phyloP scores from a whole-genome alignment of 352 stramenopile species.

The Pythium dissimile region DNA sequence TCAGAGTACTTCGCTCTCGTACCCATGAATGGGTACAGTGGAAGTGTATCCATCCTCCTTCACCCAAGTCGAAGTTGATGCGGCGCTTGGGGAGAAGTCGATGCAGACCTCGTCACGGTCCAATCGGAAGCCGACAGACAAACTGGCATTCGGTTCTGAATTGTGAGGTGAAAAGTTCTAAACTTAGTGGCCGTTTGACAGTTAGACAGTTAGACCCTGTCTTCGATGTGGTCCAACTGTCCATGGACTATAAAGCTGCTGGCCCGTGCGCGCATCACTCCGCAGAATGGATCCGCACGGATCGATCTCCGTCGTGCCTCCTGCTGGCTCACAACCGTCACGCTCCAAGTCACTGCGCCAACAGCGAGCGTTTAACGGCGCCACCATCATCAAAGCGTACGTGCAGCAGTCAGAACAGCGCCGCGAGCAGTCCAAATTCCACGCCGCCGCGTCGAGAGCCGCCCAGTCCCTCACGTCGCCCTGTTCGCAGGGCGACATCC shows the following conservation, averaged over 20 bases:
- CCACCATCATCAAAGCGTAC: slow-evolving; percentile 24
- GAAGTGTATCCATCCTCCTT: slow-evolving; percentile 12
- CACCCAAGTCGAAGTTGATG: slow-evolving; percentile 8
- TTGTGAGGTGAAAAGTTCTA: too few relatives aligned
- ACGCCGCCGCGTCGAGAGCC: slow-evolving; percentile 2
- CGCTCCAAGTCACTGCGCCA: slow-evolving; percentile 24
- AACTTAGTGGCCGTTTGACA: too few relatives aligned
- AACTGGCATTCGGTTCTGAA: too few relatives aligned
- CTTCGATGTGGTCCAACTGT: too few relatives aligned
- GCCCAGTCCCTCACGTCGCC: too few relatives aligned
- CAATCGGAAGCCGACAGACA: background rate
- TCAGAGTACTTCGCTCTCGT: background rate
- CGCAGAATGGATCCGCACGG: slow-evolving; percentile 8
- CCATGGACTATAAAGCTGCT: background rate
- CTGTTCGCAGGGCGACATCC: too few relatives aligned
- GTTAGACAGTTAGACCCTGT: too few relatives aligned
- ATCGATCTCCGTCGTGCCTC: slow-evolving; percentile 15
- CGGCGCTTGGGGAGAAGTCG: background rate
- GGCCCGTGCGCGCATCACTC: background rate
- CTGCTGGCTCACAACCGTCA: background rate
- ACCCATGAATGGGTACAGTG: slow-evolving; percentile 5
- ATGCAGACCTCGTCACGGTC: slow-evolving; percentile 14
- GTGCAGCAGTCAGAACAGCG: slow-evolving; percentile 26
- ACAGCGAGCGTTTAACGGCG: slow-evolving; percentile 23
- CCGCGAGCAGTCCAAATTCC: slow-evolving; percentile 24